Evolutionary conservation across 1,139 yeast species (phyloP).

Genomic region (Scheffersomyces segobiensis): DNA sequence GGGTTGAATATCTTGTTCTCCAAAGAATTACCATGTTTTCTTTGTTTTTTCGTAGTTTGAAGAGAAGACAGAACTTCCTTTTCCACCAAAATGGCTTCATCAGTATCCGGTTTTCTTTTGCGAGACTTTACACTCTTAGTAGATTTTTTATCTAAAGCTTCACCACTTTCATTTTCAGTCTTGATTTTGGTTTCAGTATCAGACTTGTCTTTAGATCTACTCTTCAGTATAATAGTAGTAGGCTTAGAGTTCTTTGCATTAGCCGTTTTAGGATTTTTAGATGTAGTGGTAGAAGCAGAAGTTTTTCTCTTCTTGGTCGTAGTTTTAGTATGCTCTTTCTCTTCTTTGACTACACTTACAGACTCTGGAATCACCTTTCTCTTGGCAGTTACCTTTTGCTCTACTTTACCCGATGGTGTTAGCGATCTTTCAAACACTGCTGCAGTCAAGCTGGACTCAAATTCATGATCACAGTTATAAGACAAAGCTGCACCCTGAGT

Average conservation of each 20-base stretch:
- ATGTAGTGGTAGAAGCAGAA: background rate
- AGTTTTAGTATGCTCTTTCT: conserved; percentile 2
- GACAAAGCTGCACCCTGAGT: conserved; percentile 11
- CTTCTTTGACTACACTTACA: conserved; percentile 7
- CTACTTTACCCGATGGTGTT: background rate
- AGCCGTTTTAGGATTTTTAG: background rate
- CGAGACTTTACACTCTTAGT: conserved; percentile 1
- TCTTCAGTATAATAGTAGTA: background rate
- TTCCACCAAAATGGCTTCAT: background rate
- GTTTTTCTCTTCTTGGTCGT: conserved; percentile 1
- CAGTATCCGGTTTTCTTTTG: background rate
- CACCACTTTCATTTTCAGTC: background rate
- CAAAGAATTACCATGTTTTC: conserved; percentile 3
- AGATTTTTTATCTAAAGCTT: conserved; percentile 1
- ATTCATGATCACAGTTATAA: conserved; percentile 3
- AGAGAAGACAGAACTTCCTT: background rate
- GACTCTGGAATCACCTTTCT: conserved; percentile 3
- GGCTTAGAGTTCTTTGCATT: background rate
- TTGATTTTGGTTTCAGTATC: conserved; percentile 5
- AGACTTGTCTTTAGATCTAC: background rate
- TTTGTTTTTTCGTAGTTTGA: conserved; percentile 6
- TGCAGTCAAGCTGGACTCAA: background rate
- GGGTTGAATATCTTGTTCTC: conserved; percentile 7
- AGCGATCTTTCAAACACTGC: background rate
- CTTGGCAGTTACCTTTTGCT: background rate